Percentiles rank a stretch among this genome's conserved stretches.
These are phyloP conservation scores for Cladosporium sp. DNA, from an alignment of 2,329 filamentous ascomycete genomes.

Conservation along the genomic window DNA sequence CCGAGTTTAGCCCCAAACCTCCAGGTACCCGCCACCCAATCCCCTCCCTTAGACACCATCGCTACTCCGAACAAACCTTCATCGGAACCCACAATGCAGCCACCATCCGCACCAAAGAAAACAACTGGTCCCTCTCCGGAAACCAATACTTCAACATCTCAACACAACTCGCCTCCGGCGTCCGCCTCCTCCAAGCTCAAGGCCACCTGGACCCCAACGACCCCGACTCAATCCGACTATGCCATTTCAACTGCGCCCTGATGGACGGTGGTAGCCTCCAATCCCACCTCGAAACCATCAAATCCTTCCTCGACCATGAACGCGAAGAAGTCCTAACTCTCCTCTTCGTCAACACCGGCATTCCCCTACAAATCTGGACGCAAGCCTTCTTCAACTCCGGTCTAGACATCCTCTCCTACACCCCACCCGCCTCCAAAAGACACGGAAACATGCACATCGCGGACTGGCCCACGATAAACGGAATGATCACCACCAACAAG, in stretches of 20 bases:
- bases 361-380: constrained; percentile 42
- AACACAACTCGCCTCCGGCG: constrained; percentile 56
- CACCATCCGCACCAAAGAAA: constrained; percentile 45
- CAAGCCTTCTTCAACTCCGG: constrained; percentile 50
- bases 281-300: constrained; percentile 53
- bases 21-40: constrained; percentile 18
- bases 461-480: constrained; percentile 41
- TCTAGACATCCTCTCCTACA: constrained; percentile 41
- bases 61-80: constrained; percentile 57
- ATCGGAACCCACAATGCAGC: constrained; percentile 63
- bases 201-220: constrained; percentile 52
- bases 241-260: constrained; percentile 60
- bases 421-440: constrained; percentile 26
- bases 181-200: constrained; percentile 63
- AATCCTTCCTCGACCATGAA: constrained; percentile 52
- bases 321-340: constrained; percentile 25
- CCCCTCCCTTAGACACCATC: constrained; percentile 50
- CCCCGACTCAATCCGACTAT: constrained; percentile 50
- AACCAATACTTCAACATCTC: constrained; percentile 56
- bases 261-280: constrained; percentile 51
- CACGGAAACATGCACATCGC: constrained; percentile 25
- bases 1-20: constrained; percentile 16
- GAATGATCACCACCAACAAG: constrained; percentile 39
- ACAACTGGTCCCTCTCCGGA: constrained; percentile 28
- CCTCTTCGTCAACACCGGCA: constrained; percentile 34